phyloP scores from a whole-genome alignment of 257 asterid species.

The Salvia splendens region DNA sequence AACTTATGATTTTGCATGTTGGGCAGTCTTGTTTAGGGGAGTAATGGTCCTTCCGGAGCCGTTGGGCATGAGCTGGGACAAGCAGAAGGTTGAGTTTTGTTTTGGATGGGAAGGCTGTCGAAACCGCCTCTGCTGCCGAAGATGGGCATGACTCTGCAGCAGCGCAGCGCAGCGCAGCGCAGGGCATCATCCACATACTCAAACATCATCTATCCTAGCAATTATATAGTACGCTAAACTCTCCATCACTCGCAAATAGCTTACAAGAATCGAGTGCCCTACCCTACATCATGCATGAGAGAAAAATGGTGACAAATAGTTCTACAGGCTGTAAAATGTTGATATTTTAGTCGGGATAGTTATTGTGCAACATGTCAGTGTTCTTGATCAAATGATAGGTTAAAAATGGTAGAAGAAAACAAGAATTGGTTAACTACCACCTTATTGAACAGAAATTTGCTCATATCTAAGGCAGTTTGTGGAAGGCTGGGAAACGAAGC shows the following conservation, averaged over 20 bases:
- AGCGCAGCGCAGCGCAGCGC: conserved; percentile 54
- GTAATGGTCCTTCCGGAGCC: conserved; percentile 67
- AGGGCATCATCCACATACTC: conserved; percentile 82
- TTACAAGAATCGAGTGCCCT: conserved; percentile 92
- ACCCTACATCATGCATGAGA: conserved; percentile 85
- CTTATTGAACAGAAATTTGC: conserved; percentile 94
- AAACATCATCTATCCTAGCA: conserved; percentile 88
- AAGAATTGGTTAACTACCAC: conserved; percentile 48
- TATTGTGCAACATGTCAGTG: not conserved
- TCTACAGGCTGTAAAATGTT: too few relatives aligned
- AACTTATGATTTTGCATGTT: conserved; percentile 37
- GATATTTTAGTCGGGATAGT: too few relatives aligned
- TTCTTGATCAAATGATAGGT: not conserved
- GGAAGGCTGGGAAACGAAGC: conserved; percentile 88
- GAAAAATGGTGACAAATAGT: not conserved
- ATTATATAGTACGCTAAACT: conserved; percentile 94
- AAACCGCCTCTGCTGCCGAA: conserved; percentile 79
- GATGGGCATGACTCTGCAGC: conserved; percentile 65
- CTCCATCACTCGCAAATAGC: conserved; percentile 99
- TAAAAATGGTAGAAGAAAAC: not conserved
- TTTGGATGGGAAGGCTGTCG: conserved; percentile 82
- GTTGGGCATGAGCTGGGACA: conserved; percentile 64
- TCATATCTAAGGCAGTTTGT: conserved; percentile 93
- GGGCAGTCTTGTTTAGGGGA: conserved; percentile 49
- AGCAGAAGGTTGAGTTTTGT: conserved; percentile 87